phyloP scores from a whole-genome alignment of 495 filamentous ascomycete genomes.

The Cairneyella variabilis region DNA sequence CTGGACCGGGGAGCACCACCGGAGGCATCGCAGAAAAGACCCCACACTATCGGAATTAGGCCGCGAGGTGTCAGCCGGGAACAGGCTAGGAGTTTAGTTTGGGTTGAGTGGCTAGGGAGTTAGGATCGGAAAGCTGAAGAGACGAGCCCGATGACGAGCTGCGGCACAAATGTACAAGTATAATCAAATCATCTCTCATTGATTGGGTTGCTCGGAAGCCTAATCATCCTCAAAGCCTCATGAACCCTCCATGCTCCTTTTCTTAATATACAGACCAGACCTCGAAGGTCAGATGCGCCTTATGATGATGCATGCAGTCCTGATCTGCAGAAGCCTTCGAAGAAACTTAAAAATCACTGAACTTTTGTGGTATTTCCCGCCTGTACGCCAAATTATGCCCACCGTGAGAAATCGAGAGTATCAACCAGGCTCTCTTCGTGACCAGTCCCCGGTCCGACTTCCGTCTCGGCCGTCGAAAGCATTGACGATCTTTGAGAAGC shows the following conservation, averaged over 20 bases:
- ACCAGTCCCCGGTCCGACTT: slow-evolving; percentile 30
- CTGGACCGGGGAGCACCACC: no score
- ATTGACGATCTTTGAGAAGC: slow-evolving; percentile 47
- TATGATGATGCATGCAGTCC: background rate
- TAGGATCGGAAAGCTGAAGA: no score
- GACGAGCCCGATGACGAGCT: no score
- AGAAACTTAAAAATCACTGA: slow-evolving; percentile 1
- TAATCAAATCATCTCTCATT: no score
- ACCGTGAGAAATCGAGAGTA: slow-evolving; percentile 58
- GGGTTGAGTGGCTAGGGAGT: no score
- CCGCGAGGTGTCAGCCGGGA: no score
- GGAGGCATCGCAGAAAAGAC: no score
- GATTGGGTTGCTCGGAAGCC: no score
- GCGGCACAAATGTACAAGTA: no score
- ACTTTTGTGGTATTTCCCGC: slow-evolving; percentile 17
- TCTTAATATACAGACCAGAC: background rate
- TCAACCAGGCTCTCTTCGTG: slow-evolving; percentile 48
- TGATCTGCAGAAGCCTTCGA: background rate
- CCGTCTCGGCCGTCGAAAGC: slow-evolving; percentile 47
- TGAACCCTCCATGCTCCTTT: no score
- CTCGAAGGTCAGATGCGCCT: background rate
- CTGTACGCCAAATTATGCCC: slow-evolving; percentile 33
- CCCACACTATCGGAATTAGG: no score
- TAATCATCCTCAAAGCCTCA: background rate
- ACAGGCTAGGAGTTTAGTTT: no score